Conservation (phyloP, 495 filamentous ascomycete species). For the Apodospora peruviana region DNA sequence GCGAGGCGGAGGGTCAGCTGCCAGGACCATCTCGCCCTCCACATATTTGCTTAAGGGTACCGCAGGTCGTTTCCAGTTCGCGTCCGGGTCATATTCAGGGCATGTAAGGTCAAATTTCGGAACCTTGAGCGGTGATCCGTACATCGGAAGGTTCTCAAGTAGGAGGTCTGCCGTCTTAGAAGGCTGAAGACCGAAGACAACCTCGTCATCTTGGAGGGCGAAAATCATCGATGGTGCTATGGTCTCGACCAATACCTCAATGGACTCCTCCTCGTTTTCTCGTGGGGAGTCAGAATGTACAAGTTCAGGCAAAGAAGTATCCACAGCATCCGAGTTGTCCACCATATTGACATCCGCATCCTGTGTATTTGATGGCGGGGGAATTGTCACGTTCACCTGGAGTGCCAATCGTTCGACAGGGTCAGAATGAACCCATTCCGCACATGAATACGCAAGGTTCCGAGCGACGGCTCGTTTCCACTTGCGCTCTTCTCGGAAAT, state of each 20-base stretch:
- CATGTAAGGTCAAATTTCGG: slow-evolving; percentile 49
- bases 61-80: slow-evolving; percentile 67
- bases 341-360: slow-evolving; percentile 21
- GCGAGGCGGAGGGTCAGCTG: slow-evolving; percentile 57
- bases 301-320: slow-evolving; percentile 60
- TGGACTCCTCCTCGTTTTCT: slow-evolving; percentile 41
- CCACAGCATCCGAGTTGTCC: slow-evolving; percentile 17
- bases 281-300: slow-evolving; percentile 49
- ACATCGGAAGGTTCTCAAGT: slow-evolving; percentile 79
- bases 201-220: slow-evolving; percentile 71
- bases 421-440: slow-evolving; percentile 65
- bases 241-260: slow-evolving; percentile 36
- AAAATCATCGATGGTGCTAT: slow-evolving; percentile 74
- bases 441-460: slow-evolving; percentile 72
- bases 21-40: slow-evolving; percentile 69
- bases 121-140: slow-evolving; percentile 57
- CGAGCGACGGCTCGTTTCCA: slow-evolving; percentile 83
- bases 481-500: slow-evolving; percentile 89
- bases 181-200: slow-evolving; percentile 70
- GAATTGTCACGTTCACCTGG: slow-evolving; percentile 55
- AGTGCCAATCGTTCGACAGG: slow-evolving; percentile 56
- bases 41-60: slow-evolving; percentile 85
- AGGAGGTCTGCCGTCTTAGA: slow-evolving; percentile 74
- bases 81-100: slow-evolving; percentile 57
- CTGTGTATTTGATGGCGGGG: slow-evolving; percentile 14